Base-by-base conservation (phyloP, 805 yeast genomes). In the Brettanomyces bruxellensis region DNA sequence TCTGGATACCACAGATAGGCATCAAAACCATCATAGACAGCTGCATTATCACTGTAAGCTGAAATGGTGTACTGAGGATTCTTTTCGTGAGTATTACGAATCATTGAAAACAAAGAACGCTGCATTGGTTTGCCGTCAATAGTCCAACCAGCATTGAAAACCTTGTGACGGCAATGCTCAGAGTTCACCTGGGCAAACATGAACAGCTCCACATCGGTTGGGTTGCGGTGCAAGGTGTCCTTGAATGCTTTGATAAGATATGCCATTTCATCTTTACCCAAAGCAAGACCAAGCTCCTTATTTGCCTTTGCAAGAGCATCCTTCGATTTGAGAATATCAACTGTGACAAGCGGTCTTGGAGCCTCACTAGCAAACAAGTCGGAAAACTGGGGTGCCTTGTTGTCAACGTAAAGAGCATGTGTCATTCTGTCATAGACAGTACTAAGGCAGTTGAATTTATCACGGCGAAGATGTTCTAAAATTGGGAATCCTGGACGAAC, bases 161-260 rank as follows among this genome's bases (percentile, higher is more conserved):
- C 93, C 71, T 93, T 93, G 71, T 93, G 99, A 66, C 99, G 86
- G 73, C 99, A 93, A 71, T 93, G 99, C 69, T 93, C 99, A 25
- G 97, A 89, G 72, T 93, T 93, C 55, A 93, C 99, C 70, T 93
- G 99, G 38, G 99, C 99, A 72, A 93, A 93, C 97, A 93, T 93
- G 68, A 93, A 93, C 51, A 93, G 73, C 68, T 93, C 99, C 24
- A 89, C 98, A 66, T 93, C 99, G 32, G 98, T 91, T 45, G 99
- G 98, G 62, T 90, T 87, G 66, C 98, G 80, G 41, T 83, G 80
- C 53, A 83, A 70, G 34, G 75, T 75, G 44, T 82, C 73, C 47
- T 79, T 84, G 70, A 93, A 93, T 1, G 97, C 95, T 30, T 78
- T 71, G 57, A 81, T 76, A 59, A 93, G 76, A 67, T 93, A 93